Evolutionary conservation across 257 asterid species (phyloP), one percentile per base, ranked within the genome.

Genomic region (Fraxinus quadrangulata): DNA sequence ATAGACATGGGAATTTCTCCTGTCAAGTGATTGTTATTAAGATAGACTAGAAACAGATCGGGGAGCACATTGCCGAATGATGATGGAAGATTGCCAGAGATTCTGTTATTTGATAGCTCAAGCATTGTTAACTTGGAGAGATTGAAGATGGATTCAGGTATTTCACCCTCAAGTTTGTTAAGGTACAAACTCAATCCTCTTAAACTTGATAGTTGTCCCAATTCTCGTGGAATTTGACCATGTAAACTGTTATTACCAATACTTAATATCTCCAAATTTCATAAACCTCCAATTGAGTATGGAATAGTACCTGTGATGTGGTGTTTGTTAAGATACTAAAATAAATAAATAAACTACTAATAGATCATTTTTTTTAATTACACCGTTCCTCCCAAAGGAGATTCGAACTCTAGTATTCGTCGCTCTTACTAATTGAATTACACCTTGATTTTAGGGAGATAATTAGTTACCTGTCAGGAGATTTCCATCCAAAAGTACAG

Each of bases 1-100:
- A 83, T 83, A 9, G 84, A 59, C 7, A 17, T 23, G 10, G 85
- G 85, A 30, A 82, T 78, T 17, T 14, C 16, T 51, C 85, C 85
- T 0, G 33, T 65, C 21, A 80, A 77, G 0, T 6, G 61, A 33
- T 80, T 84, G 0, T 0, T 2, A 4, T 31, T 72, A 17, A 84
- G 61, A 56, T 70, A 67, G 49, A 66, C 71, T 65, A 21, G 83
- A 82, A 47, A 70, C 49, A 42, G 11, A 70, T 8, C 37, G 36
- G 30, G 45, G 23, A 42, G 49, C 13, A 42, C 49, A 42, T 42
- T 42, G 49, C 49, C 49, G 2, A 67, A 17, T 28, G 79, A 72
- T 45, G 28, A 33, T 31, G 86, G 86, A 36, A 79, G 76, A 9
- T 24, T 40, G 3, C 83, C 86, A 14, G 61, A 71, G 37, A 28